Conservation (phyloP, 495 filamentous ascomycete genomes). For the Penicillium canariense region DNA sequence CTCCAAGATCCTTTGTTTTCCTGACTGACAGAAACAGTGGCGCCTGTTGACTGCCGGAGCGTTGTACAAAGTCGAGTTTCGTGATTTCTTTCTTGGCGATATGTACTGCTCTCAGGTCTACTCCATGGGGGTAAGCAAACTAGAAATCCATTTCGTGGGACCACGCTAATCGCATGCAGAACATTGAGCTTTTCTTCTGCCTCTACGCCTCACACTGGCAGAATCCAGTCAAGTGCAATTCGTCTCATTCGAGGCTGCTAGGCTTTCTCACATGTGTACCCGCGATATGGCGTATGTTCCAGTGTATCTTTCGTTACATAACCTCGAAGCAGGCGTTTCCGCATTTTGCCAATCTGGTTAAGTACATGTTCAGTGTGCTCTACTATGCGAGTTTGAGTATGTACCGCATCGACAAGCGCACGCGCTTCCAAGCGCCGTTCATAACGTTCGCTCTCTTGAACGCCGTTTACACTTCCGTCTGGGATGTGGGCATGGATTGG, state of each 20-base stretch:
- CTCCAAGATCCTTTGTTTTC: background rate
- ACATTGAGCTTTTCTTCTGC: conserved; percentile 92
- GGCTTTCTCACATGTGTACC: conserved; percentile 87
- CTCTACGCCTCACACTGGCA: conserved; percentile 77
- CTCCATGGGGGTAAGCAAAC: conserved; percentile 71
- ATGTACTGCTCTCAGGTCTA: conserved; percentile 97
- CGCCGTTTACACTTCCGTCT: conserved; percentile 79
- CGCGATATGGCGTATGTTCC: conserved; percentile 81
- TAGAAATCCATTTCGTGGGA: background rate
- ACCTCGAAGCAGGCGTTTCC: conserved; percentile 88
- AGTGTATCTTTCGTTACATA: conserved; percentile 85
- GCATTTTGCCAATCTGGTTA: conserved; percentile 87
- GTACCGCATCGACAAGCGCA: conserved; percentile 69
- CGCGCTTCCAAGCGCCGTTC: conserved; percentile 62
- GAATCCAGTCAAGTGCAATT: conserved; percentile 75
- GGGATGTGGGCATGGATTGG: conserved; percentile 98
- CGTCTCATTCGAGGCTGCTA: conserved; percentile 74
- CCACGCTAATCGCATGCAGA: conserved; percentile 47
- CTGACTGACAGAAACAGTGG: conserved; percentile 56
- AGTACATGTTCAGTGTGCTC: conserved; percentile 83
- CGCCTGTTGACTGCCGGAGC: conserved; percentile 79
- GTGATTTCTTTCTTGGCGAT: conserved; percentile 96
- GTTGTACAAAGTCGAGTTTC: conserved; percentile 91
- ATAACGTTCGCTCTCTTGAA: conserved; percentile 78
- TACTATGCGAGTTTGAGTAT: conserved; percentile 73